Percentiles rank a stretch among this genome's conserved stretches.
Conservation (phyloP, 768 basidiomycete species). For the Asterophora lycoperdoides region DNA sequence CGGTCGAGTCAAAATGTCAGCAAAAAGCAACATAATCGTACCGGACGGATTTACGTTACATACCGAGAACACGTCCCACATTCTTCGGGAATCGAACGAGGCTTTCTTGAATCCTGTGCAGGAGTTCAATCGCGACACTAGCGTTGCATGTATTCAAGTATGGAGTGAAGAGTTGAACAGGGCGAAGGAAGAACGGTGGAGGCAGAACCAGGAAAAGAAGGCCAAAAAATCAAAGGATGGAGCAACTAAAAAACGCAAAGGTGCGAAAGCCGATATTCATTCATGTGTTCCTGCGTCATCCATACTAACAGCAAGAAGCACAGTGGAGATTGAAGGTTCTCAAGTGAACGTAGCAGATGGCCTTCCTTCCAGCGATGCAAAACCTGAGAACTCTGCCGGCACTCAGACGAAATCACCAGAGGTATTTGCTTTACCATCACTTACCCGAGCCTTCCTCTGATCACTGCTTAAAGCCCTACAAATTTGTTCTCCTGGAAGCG, state of each 20-base stretch:
- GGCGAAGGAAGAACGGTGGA: slow-evolving; percentile 62
- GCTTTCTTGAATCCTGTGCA: slow-evolving; percentile 97
- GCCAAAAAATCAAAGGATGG: slow-evolving; percentile 35
- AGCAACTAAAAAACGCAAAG: slow-evolving; percentile 39
- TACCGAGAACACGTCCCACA: slow-evolving; percentile 76
- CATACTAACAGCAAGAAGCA: slow-evolving; percentile 1
- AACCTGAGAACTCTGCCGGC: background rate
- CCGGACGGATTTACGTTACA: slow-evolving; percentile 78
- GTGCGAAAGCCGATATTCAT: slow-evolving; percentile 28
- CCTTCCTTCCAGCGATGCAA: background rate
- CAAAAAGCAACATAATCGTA: slow-evolving; percentile 31
- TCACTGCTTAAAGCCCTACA: slow-evolving; percentile 36
- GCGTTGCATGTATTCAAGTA: slow-evolving; percentile 82
- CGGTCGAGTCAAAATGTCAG: slow-evolving; percentile 19
- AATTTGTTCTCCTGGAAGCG: slow-evolving; percentile 83
- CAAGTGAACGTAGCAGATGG: background rate
- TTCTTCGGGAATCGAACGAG: slow-evolving; percentile 75
- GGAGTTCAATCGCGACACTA: slow-evolving; percentile 95
- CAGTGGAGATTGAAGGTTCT: slow-evolving; percentile 9
- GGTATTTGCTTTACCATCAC: background rate
- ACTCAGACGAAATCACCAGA: slow-evolving; percentile 14
- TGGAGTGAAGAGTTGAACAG: slow-evolving; percentile 77
- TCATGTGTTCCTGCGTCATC: background rate
- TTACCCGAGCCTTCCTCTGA: background rate
- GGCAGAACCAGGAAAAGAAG: slow-evolving; percentile 45